Percentiles rank a stretch among this genome's conserved stretches.
These are phyloP conservation scores for Cupressus sempervirens DNA, from an alignment of 75 land plant species.

Conservation along the genomic window DNA sequence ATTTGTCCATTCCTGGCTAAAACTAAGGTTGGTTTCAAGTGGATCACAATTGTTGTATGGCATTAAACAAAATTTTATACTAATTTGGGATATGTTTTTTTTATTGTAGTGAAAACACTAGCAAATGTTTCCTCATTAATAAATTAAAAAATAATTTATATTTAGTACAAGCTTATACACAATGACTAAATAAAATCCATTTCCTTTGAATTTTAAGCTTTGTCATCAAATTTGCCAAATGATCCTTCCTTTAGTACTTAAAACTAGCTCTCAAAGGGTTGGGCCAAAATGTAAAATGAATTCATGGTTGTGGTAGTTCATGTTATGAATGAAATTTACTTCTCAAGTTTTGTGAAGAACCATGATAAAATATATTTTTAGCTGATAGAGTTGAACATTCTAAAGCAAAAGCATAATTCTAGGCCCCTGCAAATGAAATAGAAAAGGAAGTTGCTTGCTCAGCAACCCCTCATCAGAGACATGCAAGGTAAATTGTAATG, in stretches of 20 bases:
- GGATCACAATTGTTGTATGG: neutral
- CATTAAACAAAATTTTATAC: neutral
- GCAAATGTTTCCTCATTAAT: neutral
- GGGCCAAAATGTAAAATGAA: neutral
- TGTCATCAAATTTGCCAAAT: neutral
- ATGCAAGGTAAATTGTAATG: neutral
- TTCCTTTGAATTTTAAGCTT: neutral
- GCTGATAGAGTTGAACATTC: neutral
- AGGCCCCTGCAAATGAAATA: neutral
- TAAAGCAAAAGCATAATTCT: neutral
- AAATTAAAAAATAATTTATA: neutral
- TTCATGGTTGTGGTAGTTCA: neutral
- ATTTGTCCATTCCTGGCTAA: neutral
- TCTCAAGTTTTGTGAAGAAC: neutral
- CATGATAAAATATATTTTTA: neutral
- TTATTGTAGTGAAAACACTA: neutral
- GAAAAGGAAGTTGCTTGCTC: neutral
- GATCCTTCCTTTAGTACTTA: neutral
- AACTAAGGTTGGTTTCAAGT: constrained; percentile 1
- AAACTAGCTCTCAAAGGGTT: neutral
- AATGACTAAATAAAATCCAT: neutral
- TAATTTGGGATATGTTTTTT: neutral
- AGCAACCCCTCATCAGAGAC: neutral
- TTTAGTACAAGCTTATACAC: neutral
- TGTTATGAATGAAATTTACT: neutral